These are phyloP conservation scores for Phialocephala subalpina DNA, from an alignment of 2,329 filamentous ascomycete species.

Conservation along the genomic window DNA sequence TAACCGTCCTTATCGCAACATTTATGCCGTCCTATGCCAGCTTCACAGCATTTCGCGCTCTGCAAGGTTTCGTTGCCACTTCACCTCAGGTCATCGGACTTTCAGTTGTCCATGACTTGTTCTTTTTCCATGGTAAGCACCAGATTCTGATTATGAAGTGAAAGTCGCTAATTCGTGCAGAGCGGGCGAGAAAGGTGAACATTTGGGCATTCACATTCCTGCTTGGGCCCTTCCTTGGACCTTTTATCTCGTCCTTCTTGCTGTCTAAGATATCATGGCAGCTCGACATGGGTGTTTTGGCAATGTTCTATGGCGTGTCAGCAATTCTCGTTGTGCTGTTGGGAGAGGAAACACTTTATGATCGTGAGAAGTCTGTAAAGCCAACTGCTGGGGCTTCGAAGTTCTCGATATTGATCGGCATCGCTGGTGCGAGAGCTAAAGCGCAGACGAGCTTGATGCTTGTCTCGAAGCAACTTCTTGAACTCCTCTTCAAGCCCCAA, in stretches of 20 bases:
- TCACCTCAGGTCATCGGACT: constrained; percentile 41
- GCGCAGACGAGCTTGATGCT: constrained; percentile 13
- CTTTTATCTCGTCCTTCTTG: constrained; percentile 43
- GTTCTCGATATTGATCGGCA: constrained; percentile 15
- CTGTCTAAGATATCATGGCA: constrained; percentile 16
- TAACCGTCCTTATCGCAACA: constrained; percentile 35
- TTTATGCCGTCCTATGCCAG: constrained; percentile 15
- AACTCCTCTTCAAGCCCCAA: constrained; percentile 12
- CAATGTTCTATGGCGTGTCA: constrained; percentile 16
- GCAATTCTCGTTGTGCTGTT: constrained; percentile 12
- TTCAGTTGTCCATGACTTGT: constrained; percentile 64
- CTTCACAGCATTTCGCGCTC: constrained; percentile 45
- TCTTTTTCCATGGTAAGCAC: constrained; percentile 60
- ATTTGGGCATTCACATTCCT: constrained; percentile 54
- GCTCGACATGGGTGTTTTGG: constrained; percentile 19
- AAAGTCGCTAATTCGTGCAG: constrained; percentile 5
- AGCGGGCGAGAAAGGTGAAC: constrained; percentile 59
- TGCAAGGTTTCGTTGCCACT: constrained; percentile 37
- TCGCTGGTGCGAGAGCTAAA: constrained; percentile 16
- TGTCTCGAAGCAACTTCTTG: constrained; percentile 13
- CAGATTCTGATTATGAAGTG: neutral
- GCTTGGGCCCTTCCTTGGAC: constrained; percentile 53
- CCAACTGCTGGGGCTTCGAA: constrained; percentile 13
- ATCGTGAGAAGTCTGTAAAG: constrained; percentile 17
- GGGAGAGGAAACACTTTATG: constrained; percentile 23